These are phyloP conservation scores for Lactarius hatsudake DNA, from an alignment of 768 basidiomycete genomes.

Conservation along the genomic window DNA sequence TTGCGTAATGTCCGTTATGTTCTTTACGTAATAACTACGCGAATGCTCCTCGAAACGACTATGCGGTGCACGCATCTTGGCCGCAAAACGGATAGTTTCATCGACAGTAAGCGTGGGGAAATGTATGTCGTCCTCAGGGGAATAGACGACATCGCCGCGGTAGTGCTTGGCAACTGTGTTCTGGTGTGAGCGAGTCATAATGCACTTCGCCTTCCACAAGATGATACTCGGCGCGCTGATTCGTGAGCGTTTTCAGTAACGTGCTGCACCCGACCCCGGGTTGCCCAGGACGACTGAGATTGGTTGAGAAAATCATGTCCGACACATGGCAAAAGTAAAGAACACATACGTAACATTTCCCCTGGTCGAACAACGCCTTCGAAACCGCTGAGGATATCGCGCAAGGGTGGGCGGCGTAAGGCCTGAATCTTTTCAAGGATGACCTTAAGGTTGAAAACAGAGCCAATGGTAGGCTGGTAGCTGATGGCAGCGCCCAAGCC, in stretches of 20 bases:
- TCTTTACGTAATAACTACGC: slow-evolving; percentile 44
- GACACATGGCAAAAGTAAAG: neutral
- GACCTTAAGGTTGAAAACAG: slow-evolving; percentile 52
- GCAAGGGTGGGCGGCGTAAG: slow-evolving; percentile 56
- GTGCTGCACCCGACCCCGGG: slow-evolving; percentile 85
- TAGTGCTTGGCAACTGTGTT: slow-evolving; percentile 75
- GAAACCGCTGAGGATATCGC: slow-evolving; percentile 52
- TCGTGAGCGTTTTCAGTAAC: slow-evolving; percentile 81
- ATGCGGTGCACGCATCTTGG: slow-evolving; percentile 62
- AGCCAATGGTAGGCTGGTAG: slow-evolving; percentile 60
- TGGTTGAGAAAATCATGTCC: neutral
- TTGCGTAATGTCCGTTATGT: slow-evolving; percentile 50
- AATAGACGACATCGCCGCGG: slow-evolving; percentile 74
- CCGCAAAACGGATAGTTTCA: slow-evolving; percentile 72
- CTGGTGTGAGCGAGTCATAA: slow-evolving; percentile 76
- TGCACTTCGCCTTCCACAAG: slow-evolving; percentile 65
- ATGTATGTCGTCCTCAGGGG: slow-evolving; percentile 66
- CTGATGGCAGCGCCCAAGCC: slow-evolving; percentile 56
- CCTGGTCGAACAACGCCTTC: slow-evolving; percentile 58
- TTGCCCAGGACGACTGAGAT: slow-evolving; percentile 44
- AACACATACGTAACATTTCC: slow-evolving; percentile 63
- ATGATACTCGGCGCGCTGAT: slow-evolving; percentile 64
- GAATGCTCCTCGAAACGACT: slow-evolving; percentile 43
- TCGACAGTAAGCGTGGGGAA: slow-evolving; percentile 79
- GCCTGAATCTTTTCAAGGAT: slow-evolving; percentile 44